These are phyloP conservation scores for Coemansia sp. DNA, from an alignment of 192 early-diverging fungal species.

Conservation along the genomic window DNA sequence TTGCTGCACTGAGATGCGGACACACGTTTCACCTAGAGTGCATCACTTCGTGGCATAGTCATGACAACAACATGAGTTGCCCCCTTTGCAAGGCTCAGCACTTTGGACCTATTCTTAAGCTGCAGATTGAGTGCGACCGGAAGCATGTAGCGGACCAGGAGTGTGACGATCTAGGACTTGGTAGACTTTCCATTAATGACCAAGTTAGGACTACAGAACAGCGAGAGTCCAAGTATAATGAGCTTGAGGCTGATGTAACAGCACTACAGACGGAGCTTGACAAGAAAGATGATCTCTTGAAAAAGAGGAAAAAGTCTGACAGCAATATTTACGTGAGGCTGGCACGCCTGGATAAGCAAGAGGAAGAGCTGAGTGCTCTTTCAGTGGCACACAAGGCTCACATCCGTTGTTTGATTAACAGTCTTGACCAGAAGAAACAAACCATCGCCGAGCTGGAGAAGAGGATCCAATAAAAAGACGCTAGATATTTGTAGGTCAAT, in stretches of 20 bases:
- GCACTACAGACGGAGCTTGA: not conserved
- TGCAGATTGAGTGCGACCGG: not conserved
- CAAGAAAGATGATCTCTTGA: not conserved
- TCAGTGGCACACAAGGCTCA: not conserved
- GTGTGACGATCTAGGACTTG: not conserved
- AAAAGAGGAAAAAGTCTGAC: not conserved
- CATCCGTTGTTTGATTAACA: not conserved
- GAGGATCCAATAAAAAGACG: not conserved
- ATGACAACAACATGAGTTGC: not conserved
- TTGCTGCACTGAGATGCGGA: not conserved
- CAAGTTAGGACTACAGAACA: not conserved
- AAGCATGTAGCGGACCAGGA: not conserved
- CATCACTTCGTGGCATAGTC: not conserved
- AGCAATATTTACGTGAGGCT: not conserved
- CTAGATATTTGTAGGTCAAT: too few relatives aligned
- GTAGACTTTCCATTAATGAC: not conserved
- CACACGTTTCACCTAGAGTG: slow-evolving; percentile 2
- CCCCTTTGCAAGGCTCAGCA: not conserved
- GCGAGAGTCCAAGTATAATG: not conserved
- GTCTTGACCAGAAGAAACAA: not conserved
- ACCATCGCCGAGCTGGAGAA: not conserved
- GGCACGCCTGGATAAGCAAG: not conserved
- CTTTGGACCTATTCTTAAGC: not conserved
- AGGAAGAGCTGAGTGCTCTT: not conserved
- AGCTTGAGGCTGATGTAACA: not conserved